Percentiles rank a stretch among this genome's conserved stretches.
Evolutionary conservation across 2,329 filamentous ascomycete genomes (phyloP).

Genomic region (Trichoderma sp.): DNA sequence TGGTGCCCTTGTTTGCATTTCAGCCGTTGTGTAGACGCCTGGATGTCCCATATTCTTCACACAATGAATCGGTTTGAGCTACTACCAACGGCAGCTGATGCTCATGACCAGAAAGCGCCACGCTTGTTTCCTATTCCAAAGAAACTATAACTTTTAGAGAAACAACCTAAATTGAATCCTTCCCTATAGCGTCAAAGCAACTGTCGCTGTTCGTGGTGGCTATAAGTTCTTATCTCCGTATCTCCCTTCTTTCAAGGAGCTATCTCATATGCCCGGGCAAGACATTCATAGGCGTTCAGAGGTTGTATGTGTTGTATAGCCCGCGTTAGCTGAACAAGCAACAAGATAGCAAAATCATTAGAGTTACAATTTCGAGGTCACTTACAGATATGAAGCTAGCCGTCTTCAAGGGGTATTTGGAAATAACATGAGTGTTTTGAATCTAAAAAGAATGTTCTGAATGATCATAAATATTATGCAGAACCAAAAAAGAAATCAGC

Average conservation of each 20-base stretch:
- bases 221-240: not conserved
- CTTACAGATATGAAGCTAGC: not conserved
- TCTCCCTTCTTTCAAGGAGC: not conserved
- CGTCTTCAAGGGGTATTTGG: too few relatives aligned
- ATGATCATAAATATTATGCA: too few relatives aligned
- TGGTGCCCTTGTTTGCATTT: not conserved
- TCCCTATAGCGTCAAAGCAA: not conserved
- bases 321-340: not conserved
- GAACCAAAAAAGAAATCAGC: too few relatives aligned
- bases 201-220: not conserved
- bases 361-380: not conserved
- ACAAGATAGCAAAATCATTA: not conserved
- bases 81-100: not conserved
- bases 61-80: not conserved
- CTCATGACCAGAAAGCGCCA: not conserved
- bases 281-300: not conserved
- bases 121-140: not conserved
- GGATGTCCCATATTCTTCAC: not conserved
- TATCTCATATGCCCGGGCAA: not conserved
- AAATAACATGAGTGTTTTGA: too few relatives aligned
- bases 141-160: not conserved
- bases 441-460: too few relatives aligned
- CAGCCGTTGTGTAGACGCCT: not conserved
- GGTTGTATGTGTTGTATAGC: not conserved
- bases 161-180: not conserved